A percentile compares a stretch with the other conserved stretches of the same genome.
Conservation (phyloP, 768 basidiomycete genomes). For the Ramaria sp. region DNA sequence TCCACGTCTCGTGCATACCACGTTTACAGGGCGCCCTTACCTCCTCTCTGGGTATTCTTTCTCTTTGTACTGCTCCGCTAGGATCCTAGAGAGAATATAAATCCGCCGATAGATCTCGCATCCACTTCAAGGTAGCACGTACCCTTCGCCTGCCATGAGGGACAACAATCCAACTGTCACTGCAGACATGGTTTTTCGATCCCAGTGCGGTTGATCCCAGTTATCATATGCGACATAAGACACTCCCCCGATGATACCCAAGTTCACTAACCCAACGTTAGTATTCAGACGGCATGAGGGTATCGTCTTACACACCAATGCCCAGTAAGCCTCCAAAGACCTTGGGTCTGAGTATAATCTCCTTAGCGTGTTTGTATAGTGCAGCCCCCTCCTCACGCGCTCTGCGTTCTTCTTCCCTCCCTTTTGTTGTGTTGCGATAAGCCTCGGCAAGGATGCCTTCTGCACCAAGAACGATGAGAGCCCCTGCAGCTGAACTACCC, state of each 20-base stretch:
- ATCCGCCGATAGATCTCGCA: not conserved
- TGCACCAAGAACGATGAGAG: conserved; percentile 44
- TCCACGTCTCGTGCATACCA: not conserved
- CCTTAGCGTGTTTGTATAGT: conserved; percentile 42
- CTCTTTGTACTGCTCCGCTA: conserved; percentile 30
- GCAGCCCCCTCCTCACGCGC: conserved; percentile 46
- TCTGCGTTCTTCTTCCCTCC: conserved; percentile 43
- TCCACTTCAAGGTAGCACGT: conserved; percentile 15
- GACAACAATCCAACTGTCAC: conserved; percentile 47
- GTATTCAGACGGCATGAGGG: not conserved
- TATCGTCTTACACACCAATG: conserved; percentile 25
- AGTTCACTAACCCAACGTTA: conserved; percentile 37
- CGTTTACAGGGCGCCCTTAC: not conserved
- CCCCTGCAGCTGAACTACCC: conserved; percentile 39
- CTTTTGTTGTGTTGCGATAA: conserved; percentile 46
- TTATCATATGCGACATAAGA: conserved; percentile 55
- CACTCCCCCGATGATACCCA: conserved; percentile 47
- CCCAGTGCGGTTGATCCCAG: conserved; percentile 58
- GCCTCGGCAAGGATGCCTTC: conserved; percentile 57
- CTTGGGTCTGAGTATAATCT: conserved; percentile 50
- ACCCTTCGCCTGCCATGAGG: conserved; percentile 63
- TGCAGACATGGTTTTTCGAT: conserved; percentile 44
- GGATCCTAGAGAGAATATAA: conserved; percentile 19
- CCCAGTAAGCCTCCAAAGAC: conserved; percentile 57
- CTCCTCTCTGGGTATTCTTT: conserved; percentile 18